These are phyloP conservation scores for Penicillium riverlandense DNA, from an alignment of 495 filamentous ascomycete genomes.

Conservation along the genomic window DNA sequence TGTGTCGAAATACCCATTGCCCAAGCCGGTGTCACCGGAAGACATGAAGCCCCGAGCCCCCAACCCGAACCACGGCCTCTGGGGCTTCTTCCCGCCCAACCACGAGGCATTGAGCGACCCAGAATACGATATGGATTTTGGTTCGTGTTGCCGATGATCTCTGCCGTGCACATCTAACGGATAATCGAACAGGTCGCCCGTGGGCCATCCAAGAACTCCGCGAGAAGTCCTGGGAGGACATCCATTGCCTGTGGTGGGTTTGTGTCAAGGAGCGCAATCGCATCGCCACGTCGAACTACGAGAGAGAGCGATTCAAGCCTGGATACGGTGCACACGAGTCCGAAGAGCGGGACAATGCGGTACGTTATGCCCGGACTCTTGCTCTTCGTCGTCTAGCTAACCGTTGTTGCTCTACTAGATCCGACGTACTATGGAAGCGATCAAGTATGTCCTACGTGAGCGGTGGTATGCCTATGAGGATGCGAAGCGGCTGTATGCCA, in stretches of 20 bases:
- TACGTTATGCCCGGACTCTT: slow-evolving; percentile 32
- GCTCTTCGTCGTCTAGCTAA: slow-evolving; percentile 2
- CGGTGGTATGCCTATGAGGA: slow-evolving; percentile 87
- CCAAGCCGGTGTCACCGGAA: slow-evolving; percentile 55
- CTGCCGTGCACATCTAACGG: slow-evolving; percentile 7
- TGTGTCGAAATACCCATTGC: slow-evolving; percentile 63
- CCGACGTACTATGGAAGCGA: slow-evolving; percentile 60
- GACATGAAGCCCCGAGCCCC: slow-evolving; percentile 31
- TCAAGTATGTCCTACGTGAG: slow-evolving; percentile 81
- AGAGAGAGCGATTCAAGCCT: slow-evolving; percentile 55
- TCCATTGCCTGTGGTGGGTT: slow-evolving; percentile 90
- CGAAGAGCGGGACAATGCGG: slow-evolving; percentile 48
- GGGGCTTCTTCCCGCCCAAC: slow-evolving; percentile 75
- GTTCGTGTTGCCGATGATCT: slow-evolving; percentile 22
- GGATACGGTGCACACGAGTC: slow-evolving; percentile 64
- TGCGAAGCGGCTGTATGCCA: slow-evolving; percentile 61
- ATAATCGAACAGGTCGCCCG: slow-evolving; percentile 48
- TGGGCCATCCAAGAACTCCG: slow-evolving; percentile 90
- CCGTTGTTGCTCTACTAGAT: slow-evolving; percentile 42
- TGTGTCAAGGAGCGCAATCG: slow-evolving; percentile 90
- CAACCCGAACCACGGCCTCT: slow-evolving; percentile 81
- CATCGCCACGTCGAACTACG: slow-evolving; percentile 66
- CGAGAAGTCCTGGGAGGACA: slow-evolving; percentile 84
- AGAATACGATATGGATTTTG: slow-evolving; percentile 58
- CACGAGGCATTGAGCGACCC: slow-evolving; percentile 59